Percentiles rank a stretch among this genome's conserved stretches.
Evolutionary conservation across 495 filamentous ascomycete genomes (phyloP).

Genomic region (Penicillium tannophilum): DNA sequence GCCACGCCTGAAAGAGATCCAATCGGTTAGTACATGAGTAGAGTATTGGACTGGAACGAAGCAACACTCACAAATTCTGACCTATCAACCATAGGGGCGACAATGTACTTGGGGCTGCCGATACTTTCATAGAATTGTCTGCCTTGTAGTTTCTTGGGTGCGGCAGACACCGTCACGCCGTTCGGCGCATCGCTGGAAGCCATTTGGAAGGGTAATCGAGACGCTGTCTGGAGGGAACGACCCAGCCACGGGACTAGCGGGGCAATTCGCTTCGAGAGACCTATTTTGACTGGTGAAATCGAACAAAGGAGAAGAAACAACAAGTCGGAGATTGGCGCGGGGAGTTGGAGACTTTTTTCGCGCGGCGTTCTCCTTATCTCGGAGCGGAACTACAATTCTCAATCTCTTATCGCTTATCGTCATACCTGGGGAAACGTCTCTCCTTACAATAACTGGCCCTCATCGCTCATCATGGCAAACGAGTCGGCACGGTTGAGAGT

Average conservation of each 20-base stretch:
- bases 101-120: conserved; percentile 83
- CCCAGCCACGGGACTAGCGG: conserved; percentile 37
- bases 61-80: conserved; percentile 81
- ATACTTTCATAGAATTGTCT: conserved; percentile 91
- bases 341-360: conserved; percentile 14
- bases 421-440: not conserved
- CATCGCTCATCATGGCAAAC: conserved; percentile 6
- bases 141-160: conserved; percentile 67
- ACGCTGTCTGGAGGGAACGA: conserved; percentile 17
- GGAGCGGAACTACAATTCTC: conserved; percentile 16
- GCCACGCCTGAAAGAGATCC: conserved; percentile 71
- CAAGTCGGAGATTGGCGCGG: conserved; percentile 3
- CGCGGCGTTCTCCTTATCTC: conserved; percentile 5
- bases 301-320: not conserved
- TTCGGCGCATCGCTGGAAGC: conserved; percentile 26
- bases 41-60: not conserved
- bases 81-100: conserved; percentile 98
- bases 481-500: conserved; percentile 28
- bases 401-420: conserved; percentile 13
- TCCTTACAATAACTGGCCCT: not conserved
- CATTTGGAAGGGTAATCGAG: conserved; percentile 30
- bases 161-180: conserved; percentile 23
- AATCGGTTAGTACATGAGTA: conserved; percentile 10
- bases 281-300: conserved; percentile 34
- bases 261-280: conserved; percentile 25